A percentile compares a stretch with the other conserved stretches of the same genome.
Evolutionary conservation across 2,329 filamentous ascomycete genomes (phyloP).

Genomic region (Aureobasidium subglaciale): DNA sequence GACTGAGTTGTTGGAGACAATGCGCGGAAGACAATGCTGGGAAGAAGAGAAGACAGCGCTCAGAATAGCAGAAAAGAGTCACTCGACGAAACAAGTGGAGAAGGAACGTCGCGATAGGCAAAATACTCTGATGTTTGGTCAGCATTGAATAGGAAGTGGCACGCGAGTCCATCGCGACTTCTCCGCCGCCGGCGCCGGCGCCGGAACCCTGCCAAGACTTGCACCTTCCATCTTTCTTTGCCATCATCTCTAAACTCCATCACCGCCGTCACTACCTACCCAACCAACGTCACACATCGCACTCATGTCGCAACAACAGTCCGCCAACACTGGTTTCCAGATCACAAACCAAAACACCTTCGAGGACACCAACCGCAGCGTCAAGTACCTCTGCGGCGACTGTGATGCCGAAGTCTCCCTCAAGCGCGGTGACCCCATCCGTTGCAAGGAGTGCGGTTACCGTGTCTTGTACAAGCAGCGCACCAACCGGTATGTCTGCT

Average conservation of each 20-base stretch:
- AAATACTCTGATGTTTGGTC: slow-evolving; percentile 8
- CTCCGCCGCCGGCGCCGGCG: no score
- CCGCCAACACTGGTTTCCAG: slow-evolving; percentile 22
- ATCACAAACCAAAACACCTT: slow-evolving; percentile 43
- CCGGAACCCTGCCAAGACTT: not conserved
- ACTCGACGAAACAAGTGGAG: not conserved
- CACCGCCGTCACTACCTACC: not conserved
- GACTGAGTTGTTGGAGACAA: not conserved
- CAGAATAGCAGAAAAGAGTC: no score
- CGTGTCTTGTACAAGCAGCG: slow-evolving; percentile 95
- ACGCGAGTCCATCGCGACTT: slow-evolving; percentile 1
- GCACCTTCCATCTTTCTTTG: slow-evolving; percentile 1
- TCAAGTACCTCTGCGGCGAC: slow-evolving; percentile 63
- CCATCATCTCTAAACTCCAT: not conserved
- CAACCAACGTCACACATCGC: not conserved
- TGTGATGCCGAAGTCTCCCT: slow-evolving; percentile 72
- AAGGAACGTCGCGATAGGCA: not conserved
- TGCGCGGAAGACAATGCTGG: not conserved
- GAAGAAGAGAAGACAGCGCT: not conserved
- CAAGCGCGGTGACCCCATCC: slow-evolving; percentile 70
- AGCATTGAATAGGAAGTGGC: slow-evolving; percentile 5
- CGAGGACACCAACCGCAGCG: slow-evolving; percentile 38
- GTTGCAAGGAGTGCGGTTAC: slow-evolving; percentile 89
- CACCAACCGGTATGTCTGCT: slow-evolving; percentile 72
- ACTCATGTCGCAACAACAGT: slow-evolving; percentile 11